These are phyloP conservation scores for Candolleomyces aberdarensis DNA, from an alignment of 768 basidiomycete species.

Conservation along the genomic window DNA sequence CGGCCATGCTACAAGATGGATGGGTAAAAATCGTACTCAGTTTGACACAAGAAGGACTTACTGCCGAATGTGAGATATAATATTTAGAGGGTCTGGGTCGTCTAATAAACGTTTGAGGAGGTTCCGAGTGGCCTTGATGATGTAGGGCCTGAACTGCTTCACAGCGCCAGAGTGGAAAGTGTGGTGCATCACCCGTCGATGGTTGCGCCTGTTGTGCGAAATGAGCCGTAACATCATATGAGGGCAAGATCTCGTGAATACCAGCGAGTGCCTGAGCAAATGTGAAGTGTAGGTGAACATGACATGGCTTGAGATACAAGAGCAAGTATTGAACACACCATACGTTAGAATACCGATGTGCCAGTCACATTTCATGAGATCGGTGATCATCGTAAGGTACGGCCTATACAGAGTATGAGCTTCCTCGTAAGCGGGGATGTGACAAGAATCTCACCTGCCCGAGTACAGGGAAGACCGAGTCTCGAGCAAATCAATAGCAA, in stretches of 20 bases:
- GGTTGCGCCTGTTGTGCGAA: slow-evolving; percentile 24
- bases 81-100: slow-evolving; percentile 13
- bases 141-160: slow-evolving; percentile 20
- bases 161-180: slow-evolving; percentile 27
- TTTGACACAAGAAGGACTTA: not conserved
- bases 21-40: not conserved
- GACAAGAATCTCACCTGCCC: not conserved
- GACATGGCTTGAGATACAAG: not conserved
- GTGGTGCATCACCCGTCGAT: slow-evolving; percentile 28
- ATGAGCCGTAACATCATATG: no score
- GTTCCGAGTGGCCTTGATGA: slow-evolving; percentile 23
- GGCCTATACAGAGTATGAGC: slow-evolving; percentile 1
- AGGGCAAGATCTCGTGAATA: not conserved
- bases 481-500: slow-evolving; percentile 36
- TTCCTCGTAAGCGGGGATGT: not conserved
- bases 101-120: slow-evolving; percentile 28
- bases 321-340: slow-evolving; percentile 8
- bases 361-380: slow-evolving; percentile 23
- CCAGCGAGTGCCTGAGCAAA: slow-evolving; percentile 16
- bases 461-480: slow-evolving; percentile 39
- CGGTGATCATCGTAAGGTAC: slow-evolving; percentile 17
- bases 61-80: not conserved
- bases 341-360: slow-evolving; percentile 29
- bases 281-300: not conserved
- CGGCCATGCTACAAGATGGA: slow-evolving; percentile 24